Base-by-base conservation (phyloP, 352 stramenopile species). In the Pythium brassicae region DNA sequence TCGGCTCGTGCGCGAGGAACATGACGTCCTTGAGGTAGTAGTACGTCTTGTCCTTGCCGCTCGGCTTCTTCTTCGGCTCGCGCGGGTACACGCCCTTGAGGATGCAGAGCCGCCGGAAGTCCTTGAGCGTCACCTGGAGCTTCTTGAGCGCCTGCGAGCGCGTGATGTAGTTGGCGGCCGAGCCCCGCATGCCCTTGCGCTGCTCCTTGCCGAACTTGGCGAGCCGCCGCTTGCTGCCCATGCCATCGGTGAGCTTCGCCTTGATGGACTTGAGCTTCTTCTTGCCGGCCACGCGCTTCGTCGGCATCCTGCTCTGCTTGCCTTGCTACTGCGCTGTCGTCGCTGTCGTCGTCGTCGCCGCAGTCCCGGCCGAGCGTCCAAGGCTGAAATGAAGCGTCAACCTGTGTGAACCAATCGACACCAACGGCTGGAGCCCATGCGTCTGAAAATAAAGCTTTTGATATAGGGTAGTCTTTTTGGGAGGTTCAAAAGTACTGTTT, bases 11-110 rank as follows among this genome's bases (percentile, higher is more conserved):
- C 2, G 93, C 83, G 56, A 99, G 74, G 61, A 96, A 98, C 73
- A 90, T 89, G 47, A 99, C 87, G 74, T 99, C 97, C 75, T 99
- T 99, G 53, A 99, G 83, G 75, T 99, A 98, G 76, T 99, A 99
- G 72, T 99, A 99, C 32, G 96, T 97, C 81, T 99, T 98, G 56
- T 98, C 94, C 65, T 97, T 98, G 60, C 96, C 96, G 54, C 87
- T 89, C 4, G 74, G 71, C 59, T 98, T 95, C 68, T 98, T 98
- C 60, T 95, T 92, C 20, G 97, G 97, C 60, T 99, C 94, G 50
- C 97, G 83, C 22, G 97, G 97, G 79, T 99, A 99, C 39, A 99
- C 96, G 40, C 97, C 97, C 76, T 99, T 99, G 43, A 99, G 79
- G 68, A 99, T 99, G 70, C 97, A 99, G 1, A 99, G 76, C 6